Conservation (phyloP, 495 filamentous ascomycete genomes). For the Friedmanniomyces endolithicus region DNA sequence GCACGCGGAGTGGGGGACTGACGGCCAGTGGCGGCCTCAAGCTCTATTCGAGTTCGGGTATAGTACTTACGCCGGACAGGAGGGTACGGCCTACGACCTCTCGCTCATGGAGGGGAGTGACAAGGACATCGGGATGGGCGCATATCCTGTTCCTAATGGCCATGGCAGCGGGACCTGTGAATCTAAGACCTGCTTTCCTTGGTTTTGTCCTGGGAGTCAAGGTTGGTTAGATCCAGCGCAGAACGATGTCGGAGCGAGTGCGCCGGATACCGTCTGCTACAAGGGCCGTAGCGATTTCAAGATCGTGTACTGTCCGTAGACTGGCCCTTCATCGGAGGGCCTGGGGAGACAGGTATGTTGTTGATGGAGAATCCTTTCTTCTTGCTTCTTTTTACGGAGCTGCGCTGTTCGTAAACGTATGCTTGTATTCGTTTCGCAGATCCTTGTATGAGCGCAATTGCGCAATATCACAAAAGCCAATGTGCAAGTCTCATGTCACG, state of each 20-base stretch:
- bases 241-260: not conserved
- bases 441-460: no score
- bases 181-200: constrained; percentile 1
- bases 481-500: no score
- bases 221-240: constrained; percentile 9
- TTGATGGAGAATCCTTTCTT: no score
- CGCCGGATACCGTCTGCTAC: constrained; percentile 12
- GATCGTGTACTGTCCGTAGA: constrained; percentile 12
- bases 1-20: constrained; percentile 6
- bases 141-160: not conserved
- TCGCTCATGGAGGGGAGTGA: constrained; percentile 8
- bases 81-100: constrained; percentile 15
- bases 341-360: no score
- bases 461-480: no score
- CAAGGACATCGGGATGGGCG: constrained; percentile 4
- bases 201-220: not conserved
- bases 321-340: no score
- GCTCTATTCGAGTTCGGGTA: constrained; percentile 15
- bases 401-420: no score
- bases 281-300: constrained; percentile 9
- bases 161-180: not conserved
- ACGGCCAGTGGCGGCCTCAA: constrained; percentile 4
- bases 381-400: no score
- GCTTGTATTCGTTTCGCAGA: no score
- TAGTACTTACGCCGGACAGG: not conserved